Base-by-base conservation (phyloP, 2,329 filamentous ascomycete species). In the Cytospora schulzeri region DNA sequence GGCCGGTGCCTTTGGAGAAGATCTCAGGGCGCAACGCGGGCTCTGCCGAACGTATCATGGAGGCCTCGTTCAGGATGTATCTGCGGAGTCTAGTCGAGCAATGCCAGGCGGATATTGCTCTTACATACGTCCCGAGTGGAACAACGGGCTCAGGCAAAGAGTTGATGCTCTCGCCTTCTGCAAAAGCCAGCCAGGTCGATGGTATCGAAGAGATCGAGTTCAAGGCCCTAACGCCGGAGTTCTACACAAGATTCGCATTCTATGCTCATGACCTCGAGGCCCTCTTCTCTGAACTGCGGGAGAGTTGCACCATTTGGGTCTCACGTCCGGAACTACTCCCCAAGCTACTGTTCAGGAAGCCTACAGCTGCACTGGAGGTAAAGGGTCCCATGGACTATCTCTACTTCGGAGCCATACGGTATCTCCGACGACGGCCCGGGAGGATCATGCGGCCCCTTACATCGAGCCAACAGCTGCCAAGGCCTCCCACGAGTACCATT, bases 231-330 rank as follows among this genome's bases (percentile, higher is more conserved):
- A 88, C 86, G 0, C 88, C 89, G 0, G 79, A 77, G 0, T 92
- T 92, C 71, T 92, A 92, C 76, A 81, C 84, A 15, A 82, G 88
- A 31, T 87, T 91, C 56, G 79, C 87, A 0, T 81, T 84, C 67
- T 90, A 91, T 70, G 78, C 83, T 0, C 81, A 88, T 70, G 84
- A 85, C 26, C 79, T 85, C 22, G 85, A 89, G 69, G 87, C 85
- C 0, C 77, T 91, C 33, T 84, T 87, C 62, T 80, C 81, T 65
- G 87, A 91, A 71, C 72, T 85, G 71, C 73, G 83, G 53, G 85
- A 87, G 64, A 88, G 82, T 68, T 76, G 79, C 48, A 91, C 87
- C 0, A 72, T 89, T 9, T 83, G 79, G 76, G 74, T 88, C 12
- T 85, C 86, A 7, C 79, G 79, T 15, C 82, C 84, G 1, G 78